Evolutionary conservation across 306 rosid genomes (phyloP), one percentile per base, ranked within the genome.

Genomic region (Rosa persica): DNA sequence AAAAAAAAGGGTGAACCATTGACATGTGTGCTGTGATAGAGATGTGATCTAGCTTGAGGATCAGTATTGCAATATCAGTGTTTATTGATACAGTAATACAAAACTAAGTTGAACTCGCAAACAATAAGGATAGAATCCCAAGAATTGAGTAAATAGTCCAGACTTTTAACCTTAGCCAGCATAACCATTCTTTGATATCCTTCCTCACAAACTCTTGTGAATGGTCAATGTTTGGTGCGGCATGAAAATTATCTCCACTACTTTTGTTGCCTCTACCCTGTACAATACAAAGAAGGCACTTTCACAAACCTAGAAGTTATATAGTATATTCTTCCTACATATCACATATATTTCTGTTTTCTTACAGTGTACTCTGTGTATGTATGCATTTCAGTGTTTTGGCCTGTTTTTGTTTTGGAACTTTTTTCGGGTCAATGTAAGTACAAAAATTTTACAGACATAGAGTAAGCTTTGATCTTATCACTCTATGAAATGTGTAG

Each of bases 221-320:
- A 84, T 96, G 99, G 87, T 96, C 99, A 79, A 96, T 96, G 83
- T 96, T 96, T 72, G 99, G 99, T 72, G 99, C 99, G 76, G 99
- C 99, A 70, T 96, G 99, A 80, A 96, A 96, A 84, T 71, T 88
- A 46, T 96, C 99, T 81, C 99, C 99, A 11, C 98, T 95, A 82
- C 98, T 91, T 82, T 84, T 91, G 88, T 93, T 91, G 87, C 98
- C 98, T 82, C 85, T 86, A 67, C 98, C 98, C 98, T 95, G 88
- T 77, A 82, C 67, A 77, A 80, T 42, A 79, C 25, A 85, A 51
- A 80, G 43, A 57, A 54, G 70, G 74, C 17, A 73, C 48, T 80
- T 74, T 76, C 78, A 55, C 48, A 73, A 49, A 48, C 43, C 10
- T 16, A 49, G 46, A 72, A 49, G 27, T 49, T 48, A 48, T 39